Conservation (phyloP, 2,329 filamentous ascomycete species). For the Nemania sp. region DNA sequence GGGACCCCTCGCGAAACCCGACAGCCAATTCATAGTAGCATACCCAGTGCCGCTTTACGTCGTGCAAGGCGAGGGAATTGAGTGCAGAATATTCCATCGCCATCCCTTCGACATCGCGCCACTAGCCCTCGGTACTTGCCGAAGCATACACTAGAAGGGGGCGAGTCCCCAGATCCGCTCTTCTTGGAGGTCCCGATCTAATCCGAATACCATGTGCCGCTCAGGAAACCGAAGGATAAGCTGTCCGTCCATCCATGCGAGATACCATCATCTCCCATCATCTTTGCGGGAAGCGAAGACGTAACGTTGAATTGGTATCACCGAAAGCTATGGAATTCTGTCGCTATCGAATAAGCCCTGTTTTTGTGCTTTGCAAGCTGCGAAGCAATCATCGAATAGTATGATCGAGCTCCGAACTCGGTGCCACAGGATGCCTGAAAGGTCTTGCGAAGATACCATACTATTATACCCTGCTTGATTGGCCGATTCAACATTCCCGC, state of each 20-base stretch:
- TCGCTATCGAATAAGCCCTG: not conserved
- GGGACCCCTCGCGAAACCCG: not conserved
- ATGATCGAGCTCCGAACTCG: conserved; percentile 2
- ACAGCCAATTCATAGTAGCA: conserved; percentile 3
- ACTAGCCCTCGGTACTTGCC: conserved; percentile 3
- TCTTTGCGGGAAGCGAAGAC: not conserved
- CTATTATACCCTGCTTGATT: not conserved
- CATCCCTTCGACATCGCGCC: conserved; percentile 1
- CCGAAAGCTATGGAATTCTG: conserved; percentile 8
- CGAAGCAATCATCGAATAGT: conserved; percentile 10
- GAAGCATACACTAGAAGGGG: not conserved
- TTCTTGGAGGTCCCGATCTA: not conserved
- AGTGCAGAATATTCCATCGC: not conserved
- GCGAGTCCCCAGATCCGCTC: not conserved
- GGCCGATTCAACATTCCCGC: not conserved
- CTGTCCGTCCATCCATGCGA: not conserved
- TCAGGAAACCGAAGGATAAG: not conserved
- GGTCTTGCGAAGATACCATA: not conserved
- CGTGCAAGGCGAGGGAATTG: conserved; percentile 1
- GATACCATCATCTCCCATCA: not conserved
- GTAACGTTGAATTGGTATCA: conserved; percentile 18
- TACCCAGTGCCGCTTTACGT: not conserved
- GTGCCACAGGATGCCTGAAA: not conserved
- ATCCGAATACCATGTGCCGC: not conserved
- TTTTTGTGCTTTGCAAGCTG: not conserved